Evolutionary conservation across 805 yeast species (phyloP), one percentile per base, ranked within the genome.

Genomic region (Saccharomycopsis sp.): DNA sequence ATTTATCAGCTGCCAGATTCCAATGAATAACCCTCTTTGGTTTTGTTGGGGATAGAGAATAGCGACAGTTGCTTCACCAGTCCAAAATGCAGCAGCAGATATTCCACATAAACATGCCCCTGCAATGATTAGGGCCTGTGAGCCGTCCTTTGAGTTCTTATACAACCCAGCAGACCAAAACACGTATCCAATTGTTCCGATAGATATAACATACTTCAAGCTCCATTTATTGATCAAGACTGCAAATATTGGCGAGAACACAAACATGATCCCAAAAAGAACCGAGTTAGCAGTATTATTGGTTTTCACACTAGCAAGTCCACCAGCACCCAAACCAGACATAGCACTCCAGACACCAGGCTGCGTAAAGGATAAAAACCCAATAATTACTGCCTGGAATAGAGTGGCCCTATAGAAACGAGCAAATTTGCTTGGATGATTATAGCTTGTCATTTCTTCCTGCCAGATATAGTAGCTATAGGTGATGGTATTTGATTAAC

Each of bases 161-260:
- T 69, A 68, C 3, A 69, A 58, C 1, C 68, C 68, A 38, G 70
- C 70, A 35, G 68, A 64, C 58, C 63, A 67, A 23, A 68, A 34
- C 2, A 64, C 63, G 53, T 64, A 67, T 2, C 70, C 71, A 50
- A 68, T 29, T 9, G 65, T 62, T 20, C 70, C 71, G 23, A 66
- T 55, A 8, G 55, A 49, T 2, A 62, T 38, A n/a, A 63, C 57
- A 1, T 56, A 59, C 29, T 64, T 65, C 1, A 68, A 42, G 51
- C 71, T 68, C 14, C 55, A 53, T 24, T 57, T 64, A 12, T 29
- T 68, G 41, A 63, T 60, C n/a, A 68, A 49, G 15, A 68, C 19
- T 1, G 69, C 63, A 52, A 52, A 64, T 0, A 64, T 3, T 3
- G 70, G 69, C 1, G 68, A 60, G 2, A 63, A 54, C 3, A 61